A percentile compares a stretch with the other conserved stretches of the same genome.
Conservation (phyloP, 2,329 filamentous ascomycete genomes). For the Epichloe hybrida region DNA sequence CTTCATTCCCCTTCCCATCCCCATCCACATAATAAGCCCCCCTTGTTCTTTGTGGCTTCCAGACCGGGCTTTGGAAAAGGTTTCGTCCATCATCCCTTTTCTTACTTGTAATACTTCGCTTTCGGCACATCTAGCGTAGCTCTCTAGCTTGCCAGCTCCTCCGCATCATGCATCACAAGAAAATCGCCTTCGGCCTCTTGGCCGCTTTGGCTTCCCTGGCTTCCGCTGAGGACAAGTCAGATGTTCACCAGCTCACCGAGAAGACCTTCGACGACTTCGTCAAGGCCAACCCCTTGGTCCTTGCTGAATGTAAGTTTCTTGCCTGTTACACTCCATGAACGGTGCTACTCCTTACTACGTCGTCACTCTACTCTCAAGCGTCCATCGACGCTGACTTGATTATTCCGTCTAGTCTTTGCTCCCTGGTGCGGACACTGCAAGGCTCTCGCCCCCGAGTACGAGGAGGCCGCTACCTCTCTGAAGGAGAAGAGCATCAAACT, state of each 20-base stretch:
- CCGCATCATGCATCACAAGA: conserved; percentile 34
- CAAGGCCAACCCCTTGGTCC: conserved; percentile 71
- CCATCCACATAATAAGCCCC: conserved; percentile 4
- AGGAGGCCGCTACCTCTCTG: conserved; percentile 68
- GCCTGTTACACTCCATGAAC: not conserved
- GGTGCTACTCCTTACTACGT: not conserved
- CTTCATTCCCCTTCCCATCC: conserved; percentile 8
- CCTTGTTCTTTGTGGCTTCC: conserved; percentile 2
- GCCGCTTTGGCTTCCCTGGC: conserved; percentile 43
- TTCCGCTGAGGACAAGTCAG: conserved; percentile 47
- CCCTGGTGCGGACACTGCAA: conserved; percentile 99
- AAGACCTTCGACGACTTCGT: conserved; percentile 82
- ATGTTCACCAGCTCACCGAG: conserved; percentile 74
- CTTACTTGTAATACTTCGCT: no score
- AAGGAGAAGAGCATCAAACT: conserved; percentile 82
- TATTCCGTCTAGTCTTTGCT: conserved; percentile 49
- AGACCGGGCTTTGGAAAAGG: not conserved
- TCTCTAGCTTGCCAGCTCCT: not conserved
- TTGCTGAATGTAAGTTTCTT: conserved; percentile 80
- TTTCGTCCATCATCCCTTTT: not conserved
- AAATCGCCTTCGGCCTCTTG: conserved; percentile 39
- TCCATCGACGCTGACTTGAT: conserved; percentile 21
- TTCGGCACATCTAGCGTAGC: not conserved
- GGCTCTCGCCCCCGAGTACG: conserved; percentile 81
- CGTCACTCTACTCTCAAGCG: not conserved